phyloP scores from a whole-genome alignment of 2,329 filamentous ascomycete species.

The Aspergillus fumigatiaffinis region DNA sequence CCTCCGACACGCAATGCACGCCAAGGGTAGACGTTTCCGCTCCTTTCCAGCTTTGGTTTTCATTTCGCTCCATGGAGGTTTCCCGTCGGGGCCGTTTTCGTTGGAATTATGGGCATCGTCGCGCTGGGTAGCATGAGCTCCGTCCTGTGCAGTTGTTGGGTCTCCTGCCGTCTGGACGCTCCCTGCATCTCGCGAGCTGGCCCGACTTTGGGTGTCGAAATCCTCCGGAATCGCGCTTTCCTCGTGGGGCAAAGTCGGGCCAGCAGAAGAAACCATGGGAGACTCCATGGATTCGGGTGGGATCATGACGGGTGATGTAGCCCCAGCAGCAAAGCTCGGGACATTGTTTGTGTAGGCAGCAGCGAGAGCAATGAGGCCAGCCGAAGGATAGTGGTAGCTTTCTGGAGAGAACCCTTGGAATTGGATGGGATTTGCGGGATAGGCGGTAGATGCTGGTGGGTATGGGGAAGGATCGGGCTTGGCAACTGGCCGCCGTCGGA shows the following conservation, averaged over 20 bases:
- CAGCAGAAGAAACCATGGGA: conserved; percentile 24
- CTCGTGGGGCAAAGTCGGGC: conserved; percentile 24
- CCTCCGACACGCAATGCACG: conserved; percentile 89
- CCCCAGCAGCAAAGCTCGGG: conserved; percentile 27
- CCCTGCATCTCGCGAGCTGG: conserved; percentile 34
- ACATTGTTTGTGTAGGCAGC: conserved; percentile 29
- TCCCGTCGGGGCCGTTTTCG: conserved; percentile 50
- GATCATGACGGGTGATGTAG: conserved; percentile 38
- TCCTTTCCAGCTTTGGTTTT: conserved; percentile 95
- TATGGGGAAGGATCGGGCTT: conserved; percentile 33
- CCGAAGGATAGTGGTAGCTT: conserved; percentile 1
- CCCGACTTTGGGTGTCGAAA: conserved; percentile 32
- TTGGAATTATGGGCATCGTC: conserved; percentile 19
- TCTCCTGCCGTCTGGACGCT: conserved; percentile 24
- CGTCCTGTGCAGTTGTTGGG: conserved; percentile 16
- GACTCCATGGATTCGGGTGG: conserved; percentile 32
- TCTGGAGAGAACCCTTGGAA: conserved; percentile 7
- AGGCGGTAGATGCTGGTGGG: conserved; percentile 10
- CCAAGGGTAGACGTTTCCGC: conserved; percentile 83
- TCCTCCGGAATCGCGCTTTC: conserved; percentile 27
- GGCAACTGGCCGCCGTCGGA: conserved; percentile 16
- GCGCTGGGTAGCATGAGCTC: conserved; percentile 15
- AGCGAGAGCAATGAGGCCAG: conserved; percentile 2
- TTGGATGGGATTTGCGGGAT: conserved; percentile 11
- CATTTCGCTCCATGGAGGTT: conserved; percentile 71